Conservation (phyloP, 140 eudicot species). For the Senecio squalidus region DNA sequence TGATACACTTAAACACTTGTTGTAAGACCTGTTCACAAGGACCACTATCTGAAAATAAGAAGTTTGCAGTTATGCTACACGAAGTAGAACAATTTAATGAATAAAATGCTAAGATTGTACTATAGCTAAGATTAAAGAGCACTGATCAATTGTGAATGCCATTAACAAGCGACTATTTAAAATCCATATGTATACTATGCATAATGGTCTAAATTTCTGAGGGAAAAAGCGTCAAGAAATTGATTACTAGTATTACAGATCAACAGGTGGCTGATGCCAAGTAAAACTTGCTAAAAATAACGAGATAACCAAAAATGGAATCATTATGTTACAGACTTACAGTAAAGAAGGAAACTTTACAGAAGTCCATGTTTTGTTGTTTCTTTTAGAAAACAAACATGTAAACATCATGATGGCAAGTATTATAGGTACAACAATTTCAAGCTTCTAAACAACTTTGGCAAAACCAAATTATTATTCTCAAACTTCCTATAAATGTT, state of each 20-base stretch:
- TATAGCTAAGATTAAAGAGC: neutral
- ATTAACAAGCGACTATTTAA: constrained; percentile 6
- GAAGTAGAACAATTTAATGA: neutral
- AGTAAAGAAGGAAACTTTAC: neutral
- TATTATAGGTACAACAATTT: neutral
- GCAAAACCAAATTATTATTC: neutral
- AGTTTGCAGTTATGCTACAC: constrained; percentile 1
- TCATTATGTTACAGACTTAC: constrained; percentile 3
- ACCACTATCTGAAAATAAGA: constrained; percentile 2
- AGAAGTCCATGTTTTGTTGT: neutral
- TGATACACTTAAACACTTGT: constrained; percentile 10
- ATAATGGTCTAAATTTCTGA: neutral
- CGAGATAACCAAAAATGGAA: neutral
- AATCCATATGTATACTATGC: neutral
- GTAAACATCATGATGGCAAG: constrained; percentile 13
- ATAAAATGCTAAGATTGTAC: constrained; percentile 1
- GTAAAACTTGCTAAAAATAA: constrained; percentile 2
- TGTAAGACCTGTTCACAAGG: constrained; percentile 16
- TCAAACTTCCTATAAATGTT: neutral
- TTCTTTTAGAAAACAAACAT: constrained; percentile 1
- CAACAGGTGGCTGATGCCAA: constrained; percentile 6
- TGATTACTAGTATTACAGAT: neutral
- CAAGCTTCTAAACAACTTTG: constrained; percentile 15
- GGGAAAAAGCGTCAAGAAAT: neutral
- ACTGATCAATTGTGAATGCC: constrained; percentile 18